Base-by-base conservation (phyloP, 305 asterid genomes). In the Ruellia speciosa region DNA sequence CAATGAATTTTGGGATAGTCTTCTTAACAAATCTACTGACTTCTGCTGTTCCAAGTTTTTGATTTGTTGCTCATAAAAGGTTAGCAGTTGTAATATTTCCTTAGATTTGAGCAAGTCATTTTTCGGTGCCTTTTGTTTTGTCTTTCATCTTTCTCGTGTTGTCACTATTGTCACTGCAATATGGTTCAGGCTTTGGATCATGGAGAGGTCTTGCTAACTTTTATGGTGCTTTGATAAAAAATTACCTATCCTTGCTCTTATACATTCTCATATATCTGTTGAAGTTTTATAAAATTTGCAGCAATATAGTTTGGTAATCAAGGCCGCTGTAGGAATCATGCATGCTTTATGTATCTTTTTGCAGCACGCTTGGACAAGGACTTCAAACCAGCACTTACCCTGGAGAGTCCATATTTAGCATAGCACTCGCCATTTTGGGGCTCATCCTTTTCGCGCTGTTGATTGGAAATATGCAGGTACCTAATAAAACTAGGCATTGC, bases 391-490 rank as follows among this genome's bases (percentile, higher is more conserved):
- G 99, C 74, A 93, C 96, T 56, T 93, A 74, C 68, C 88, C 90
- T 17, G 99, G 99, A 64, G 99, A 93, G 83, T 83, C 95, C 52
- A 66, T 93, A 62, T 93, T 93, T 83, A 89, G 97, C 76, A 93
- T 93, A 52, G 94, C 94, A 37, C 90, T 93, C 47, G 99, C 97
- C 59, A 93, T 93, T 63, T 82, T 80, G 68, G 99, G 99, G 55
- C 96, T 93, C 66, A 80, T 93, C 70, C 99, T 93, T 64, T 93
- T 93, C 70, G 99, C 99, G 13, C 79, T 93, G 52, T 83, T 93
- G 83, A 93, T 93, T 71, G 99, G 99, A 71, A 93, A 93, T 77
- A 93, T 93, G 99, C 99, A 93, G 99, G 99, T 89, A 84, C 48
- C 49, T 18, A 33, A 49, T 57, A 24, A 24, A 24, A 24, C 31